Evolutionary conservation across 352 stramenopile genomes (phyloP).

Genomic region (Pythium dissotocum): DNA sequence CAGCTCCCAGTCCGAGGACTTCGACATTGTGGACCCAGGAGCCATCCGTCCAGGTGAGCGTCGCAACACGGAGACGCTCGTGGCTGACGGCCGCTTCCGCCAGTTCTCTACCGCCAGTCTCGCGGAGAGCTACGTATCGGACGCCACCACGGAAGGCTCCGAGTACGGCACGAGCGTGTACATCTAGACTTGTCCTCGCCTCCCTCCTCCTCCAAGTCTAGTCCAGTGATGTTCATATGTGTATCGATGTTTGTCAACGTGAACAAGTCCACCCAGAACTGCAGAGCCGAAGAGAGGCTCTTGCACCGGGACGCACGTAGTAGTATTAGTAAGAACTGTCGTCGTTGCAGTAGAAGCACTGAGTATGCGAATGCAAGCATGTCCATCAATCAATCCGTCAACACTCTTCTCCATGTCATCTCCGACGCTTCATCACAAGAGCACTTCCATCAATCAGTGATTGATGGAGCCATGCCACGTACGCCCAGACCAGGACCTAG

Average conservation of each 20-base stretch:
- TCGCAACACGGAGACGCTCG: conserved; percentile 71
- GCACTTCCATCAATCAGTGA: background rate
- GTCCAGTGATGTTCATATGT: conserved; percentile 8
- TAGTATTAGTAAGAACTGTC: conserved; percentile 3
- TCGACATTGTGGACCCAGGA: conserved; percentile 70
- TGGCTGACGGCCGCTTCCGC: conserved; percentile 53
- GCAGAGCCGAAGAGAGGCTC: background rate
- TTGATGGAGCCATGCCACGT: background rate
- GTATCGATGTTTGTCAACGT: conserved; percentile 5
- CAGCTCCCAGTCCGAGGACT: conserved; percentile 47
- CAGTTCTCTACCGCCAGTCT: conserved; percentile 51
- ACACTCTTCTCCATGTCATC: background rate
- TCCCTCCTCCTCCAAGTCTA: background rate
- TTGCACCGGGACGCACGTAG: background rate
- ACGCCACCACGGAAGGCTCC: conserved; percentile 20
- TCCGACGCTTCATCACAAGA: background rate
- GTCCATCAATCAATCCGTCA: background rate
- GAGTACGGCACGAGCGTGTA: conserved; percentile 28
- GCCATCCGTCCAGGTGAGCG: conserved; percentile 55
- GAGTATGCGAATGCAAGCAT: conserved; percentile 6
- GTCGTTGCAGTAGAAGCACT: conserved; percentile 2
- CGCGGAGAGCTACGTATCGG: conserved; percentile 23
- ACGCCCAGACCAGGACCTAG: too few species aligned
- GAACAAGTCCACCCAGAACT: background rate
- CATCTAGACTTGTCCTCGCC: conserved; percentile 17